phyloP scores from a whole-genome alignment of 2,329 filamentous ascomycete genomes.

The Paracoccidioides brasiliensis region DNA sequence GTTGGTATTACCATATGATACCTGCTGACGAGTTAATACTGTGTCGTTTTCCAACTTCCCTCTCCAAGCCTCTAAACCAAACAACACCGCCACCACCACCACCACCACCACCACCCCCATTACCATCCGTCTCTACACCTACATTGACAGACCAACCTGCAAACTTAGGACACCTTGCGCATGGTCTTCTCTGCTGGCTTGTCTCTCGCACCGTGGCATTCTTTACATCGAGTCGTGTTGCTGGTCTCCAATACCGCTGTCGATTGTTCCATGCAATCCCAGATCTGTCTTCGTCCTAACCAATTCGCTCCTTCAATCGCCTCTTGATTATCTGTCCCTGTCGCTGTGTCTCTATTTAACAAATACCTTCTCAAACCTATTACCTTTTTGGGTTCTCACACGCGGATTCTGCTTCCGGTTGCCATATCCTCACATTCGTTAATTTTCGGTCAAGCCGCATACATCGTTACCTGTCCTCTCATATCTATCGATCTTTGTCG shows the following conservation, averaged over 20 bases:
- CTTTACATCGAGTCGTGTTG: background rate
- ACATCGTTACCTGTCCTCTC: background rate
- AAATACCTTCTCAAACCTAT: background rate
- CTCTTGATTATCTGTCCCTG: background rate
- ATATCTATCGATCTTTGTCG: background rate
- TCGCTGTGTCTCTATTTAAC: background rate
- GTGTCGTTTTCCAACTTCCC: background rate
- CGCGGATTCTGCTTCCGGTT: background rate
- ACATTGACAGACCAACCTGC: background rate
- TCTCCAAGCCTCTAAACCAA: background rate
- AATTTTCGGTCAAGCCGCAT: background rate
- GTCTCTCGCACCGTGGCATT: background rate
- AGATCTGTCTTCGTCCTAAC: background rate
- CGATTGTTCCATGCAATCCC: background rate
- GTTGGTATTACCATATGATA: background rate
- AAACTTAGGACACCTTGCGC: background rate
- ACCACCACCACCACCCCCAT: background rate
- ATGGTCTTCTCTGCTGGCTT: background rate
- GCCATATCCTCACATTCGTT: background rate
- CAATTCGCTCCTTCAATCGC: constrained; percentile 1
- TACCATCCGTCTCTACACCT: background rate
- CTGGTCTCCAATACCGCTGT: background rate
- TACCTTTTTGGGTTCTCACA: background rate
- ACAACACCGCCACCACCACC: background rate
- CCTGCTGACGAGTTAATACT: too few species aligned